Base-by-base conservation (phyloP, 441 rosid genomes). In the Croton setiger region DNA sequence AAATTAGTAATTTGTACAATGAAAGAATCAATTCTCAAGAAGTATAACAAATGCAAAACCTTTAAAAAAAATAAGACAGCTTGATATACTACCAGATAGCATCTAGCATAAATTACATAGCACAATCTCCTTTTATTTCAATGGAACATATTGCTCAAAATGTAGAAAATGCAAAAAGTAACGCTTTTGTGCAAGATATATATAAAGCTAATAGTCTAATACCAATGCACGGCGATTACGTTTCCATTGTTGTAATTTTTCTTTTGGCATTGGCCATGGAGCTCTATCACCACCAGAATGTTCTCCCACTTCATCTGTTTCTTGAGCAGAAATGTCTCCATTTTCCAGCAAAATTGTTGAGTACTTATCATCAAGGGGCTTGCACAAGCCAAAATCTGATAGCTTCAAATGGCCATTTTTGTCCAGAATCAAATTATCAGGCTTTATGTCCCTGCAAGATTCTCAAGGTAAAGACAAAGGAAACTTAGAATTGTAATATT, bases 211-310 rank as follows among this genome's bases (percentile, higher is more conserved):
- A 71, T 86, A 70, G 80, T 65, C 58, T 66, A 48, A 71, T 86
- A 94, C 98, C 91, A 94, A 74, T 70, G 95, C 92, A 67, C 94
- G 97, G 43, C 98, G 96, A 81, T 91, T 94, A 58, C 97, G 96
- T 77, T 91, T 91, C 98, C 97, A 91, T 72, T 76, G 95, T 47
- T 81, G 83, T 64, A 91, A 74, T 70, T 83, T 82, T 73, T 91
- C 98, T 79, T 84, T 90, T 41, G 89, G 96, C 97, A 94, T 91
- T 80, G 76, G 68, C 97, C 97, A 91, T 45, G 96, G 91, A 15
- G 83, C 70, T 81, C 74, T 82, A 73, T 76, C 88, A 67, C 75
- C 53, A 57, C 82, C 85, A 54, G 87, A 49, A 57, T 75, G 78
- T 72, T 81, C 88, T 47, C 70, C 80, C 63, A 79, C 63, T 77